Evolutionary conservation across 2,329 filamentous ascomycete species (phyloP), one percentile per base, ranked within the genome.

Genomic region (Fusarium nanum): DNA sequence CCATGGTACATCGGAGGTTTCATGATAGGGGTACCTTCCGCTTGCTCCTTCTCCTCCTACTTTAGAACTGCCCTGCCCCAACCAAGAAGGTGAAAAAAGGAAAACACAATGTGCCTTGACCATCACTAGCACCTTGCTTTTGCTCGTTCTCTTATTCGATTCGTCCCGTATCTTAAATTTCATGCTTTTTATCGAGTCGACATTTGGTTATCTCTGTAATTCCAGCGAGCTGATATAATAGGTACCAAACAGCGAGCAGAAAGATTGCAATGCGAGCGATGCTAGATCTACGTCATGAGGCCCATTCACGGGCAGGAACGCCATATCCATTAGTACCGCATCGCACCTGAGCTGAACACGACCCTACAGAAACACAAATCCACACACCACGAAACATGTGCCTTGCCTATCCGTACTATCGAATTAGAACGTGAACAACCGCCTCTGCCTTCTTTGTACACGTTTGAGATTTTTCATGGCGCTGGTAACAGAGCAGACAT

Each of bases 281-380:
- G 60, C 55, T 32, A 48, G 57, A 70, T 57, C 52, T 68, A 70
- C 68, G 68, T 71, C 68, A 66, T 71, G 46, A 68, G 62, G 28
- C 42, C 62, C 44, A 64, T 64, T 57, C 49, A 52, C 18, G 13
- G 48, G 25, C 59, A 64, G 49, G 59, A 42, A 60, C 54, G 59
- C 60, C 60, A 60, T 40, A 45, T 34, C 9, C 27, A 27, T 14
- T 18, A 6, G 44, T 46, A 46, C 44, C 23, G 44, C 20, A 23
- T 30, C 28, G 45, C 32, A 49, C 47, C 47, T 23, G 37, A 52
- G 48, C 48, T 52, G 47, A 48, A 63, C 59, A 46, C 37, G 62
- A 71, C 56, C 67, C 60, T 67, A 57, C 63, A 63, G 55, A 61
- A 64, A 53, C 64, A 56, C 67, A 63, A 61, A 64, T 53, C 63